A percentile compares a stretch with the other conserved stretches of the same genome.
phyloP scores from a whole-genome alignment of 805 yeast genomes.

The Pichia californica region DNA sequence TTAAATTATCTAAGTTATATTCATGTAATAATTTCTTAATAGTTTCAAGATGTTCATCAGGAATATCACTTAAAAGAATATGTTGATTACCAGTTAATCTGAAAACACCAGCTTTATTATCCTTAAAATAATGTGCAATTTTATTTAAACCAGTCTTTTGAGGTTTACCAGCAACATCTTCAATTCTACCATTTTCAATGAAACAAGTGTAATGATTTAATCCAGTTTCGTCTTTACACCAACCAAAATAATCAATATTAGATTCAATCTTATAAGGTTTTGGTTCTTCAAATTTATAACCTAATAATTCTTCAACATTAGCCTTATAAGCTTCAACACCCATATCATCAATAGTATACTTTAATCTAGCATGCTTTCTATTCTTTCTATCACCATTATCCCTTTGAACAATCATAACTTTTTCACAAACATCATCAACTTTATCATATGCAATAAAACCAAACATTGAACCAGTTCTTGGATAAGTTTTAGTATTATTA shows the following conservation, averaged over 20 bases:
- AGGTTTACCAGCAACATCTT: slow-evolving; percentile 83
- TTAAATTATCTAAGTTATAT: slow-evolving; percentile 78
- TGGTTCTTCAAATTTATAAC: slow-evolving; percentile 64
- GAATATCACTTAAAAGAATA: slow-evolving; percentile 65
- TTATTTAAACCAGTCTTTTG: slow-evolving; percentile 82
- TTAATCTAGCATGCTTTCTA: slow-evolving; percentile 96
- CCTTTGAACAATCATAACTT: slow-evolving; percentile 89
- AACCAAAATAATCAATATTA: slow-evolving; percentile 87
- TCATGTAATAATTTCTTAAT: slow-evolving; percentile 60
- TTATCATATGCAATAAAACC: slow-evolving; percentile 70
- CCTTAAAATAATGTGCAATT: slow-evolving; percentile 63
- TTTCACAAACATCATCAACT: slow-evolving; percentile 75
- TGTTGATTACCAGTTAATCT: slow-evolving; percentile 96
- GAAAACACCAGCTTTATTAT: slow-evolving; percentile 69
- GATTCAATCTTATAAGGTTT: slow-evolving; percentile 73
- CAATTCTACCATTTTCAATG: slow-evolving; percentile 94
- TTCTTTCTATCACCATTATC: slow-evolving; percentile 92
- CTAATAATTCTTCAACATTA: slow-evolving; percentile 80
- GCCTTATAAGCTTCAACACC: slow-evolving; percentile 78
- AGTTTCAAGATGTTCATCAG: slow-evolving; percentile 56
- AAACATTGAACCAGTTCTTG: slow-evolving; percentile 84
- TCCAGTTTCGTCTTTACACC: slow-evolving; percentile 83
- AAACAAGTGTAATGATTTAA: slow-evolving; percentile 87
- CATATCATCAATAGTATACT: slow-evolving; percentile 92
- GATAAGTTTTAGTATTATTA: slow-evolving; percentile 93